phyloP scores from a whole-genome alignment of 768 basidiomycete species.

The Termitomyces sp. region DNA sequence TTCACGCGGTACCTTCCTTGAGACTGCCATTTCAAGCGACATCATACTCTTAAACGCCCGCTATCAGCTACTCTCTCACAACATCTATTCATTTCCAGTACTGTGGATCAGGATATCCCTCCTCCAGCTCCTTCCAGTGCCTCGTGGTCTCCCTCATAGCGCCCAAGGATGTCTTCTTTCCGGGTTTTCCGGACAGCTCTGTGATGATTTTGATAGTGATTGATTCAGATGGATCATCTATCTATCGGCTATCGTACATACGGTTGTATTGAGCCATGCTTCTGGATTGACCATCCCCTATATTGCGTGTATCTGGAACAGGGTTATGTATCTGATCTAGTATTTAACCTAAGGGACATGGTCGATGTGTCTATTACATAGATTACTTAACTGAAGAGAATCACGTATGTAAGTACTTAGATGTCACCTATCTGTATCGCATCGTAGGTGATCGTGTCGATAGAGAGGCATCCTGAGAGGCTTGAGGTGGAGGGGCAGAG shows the following conservation, averaged over 20 bases:
- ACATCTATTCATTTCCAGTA: neutral
- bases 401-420: no score
- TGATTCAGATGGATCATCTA: neutral
- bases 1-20: conserved; percentile 11
- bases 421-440: no score
- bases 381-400: no score
- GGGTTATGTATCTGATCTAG: neutral
- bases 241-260: conserved; percentile 13
- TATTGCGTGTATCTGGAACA: neutral
- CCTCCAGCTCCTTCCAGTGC: neutral
- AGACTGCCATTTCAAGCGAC: conserved; percentile 11
- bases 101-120: neutral
- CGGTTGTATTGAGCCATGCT: conserved; percentile 2
- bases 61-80: neutral
- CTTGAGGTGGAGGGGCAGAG: no score
- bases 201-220: neutral
- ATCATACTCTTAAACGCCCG: neutral
- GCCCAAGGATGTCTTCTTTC: neutral
- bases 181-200: neutral
- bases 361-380: neutral
- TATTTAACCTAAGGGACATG: neutral
- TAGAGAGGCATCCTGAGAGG: no score
- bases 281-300: neutral
- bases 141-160: neutral
- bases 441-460: no score